Conservation (phyloP, 139 green algal species). For the Volvox africanus region DNA sequence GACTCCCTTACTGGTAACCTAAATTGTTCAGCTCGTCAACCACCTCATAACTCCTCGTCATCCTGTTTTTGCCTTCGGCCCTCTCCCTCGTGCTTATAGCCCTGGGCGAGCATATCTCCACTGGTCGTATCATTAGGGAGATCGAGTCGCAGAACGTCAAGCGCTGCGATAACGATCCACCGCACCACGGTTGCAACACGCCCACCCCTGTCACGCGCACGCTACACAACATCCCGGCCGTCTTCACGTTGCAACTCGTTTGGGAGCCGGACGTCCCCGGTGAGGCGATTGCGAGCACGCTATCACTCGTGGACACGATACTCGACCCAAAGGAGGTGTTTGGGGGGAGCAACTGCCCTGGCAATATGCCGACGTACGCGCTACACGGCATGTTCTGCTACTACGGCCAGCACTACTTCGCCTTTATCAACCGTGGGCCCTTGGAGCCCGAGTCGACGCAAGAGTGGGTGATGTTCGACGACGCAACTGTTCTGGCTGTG, state of each 20-base stretch:
- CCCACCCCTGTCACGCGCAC: slow-evolving; percentile 33
- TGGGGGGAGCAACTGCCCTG: slow-evolving; percentile 6
- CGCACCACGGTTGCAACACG: slow-evolving; percentile 61
- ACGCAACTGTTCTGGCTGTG: slow-evolving; percentile 59
- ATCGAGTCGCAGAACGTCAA: slow-evolving; percentile 65
- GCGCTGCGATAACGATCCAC: slow-evolving; percentile 74
- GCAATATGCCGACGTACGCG: slow-evolving; percentile 52
- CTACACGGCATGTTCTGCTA: slow-evolving; percentile 90
- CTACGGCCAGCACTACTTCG: slow-evolving; percentile 92
- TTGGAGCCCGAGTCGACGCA: slow-evolving; percentile 10
- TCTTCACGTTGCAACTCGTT: slow-evolving; percentile 78
- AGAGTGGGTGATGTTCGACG: slow-evolving; percentile 88
- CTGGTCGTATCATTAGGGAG: slow-evolving; percentile 53
- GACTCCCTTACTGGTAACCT: too few species aligned
- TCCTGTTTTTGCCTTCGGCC: too few species aligned
- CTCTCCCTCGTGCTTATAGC: not conserved
- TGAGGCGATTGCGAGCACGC: slow-evolving; percentile 56
- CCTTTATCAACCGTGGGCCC: slow-evolving; percentile 73
- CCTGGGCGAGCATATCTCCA: not conserved
- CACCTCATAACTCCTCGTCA: too few species aligned
- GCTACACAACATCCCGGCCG: slow-evolving; percentile 49
- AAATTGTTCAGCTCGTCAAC: too few species aligned
- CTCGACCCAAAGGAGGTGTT: slow-evolving; percentile 35
- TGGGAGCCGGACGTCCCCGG: slow-evolving; percentile 69
- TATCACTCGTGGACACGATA: slow-evolving; percentile 30